Evolutionary conservation across 257 asterid genomes (phyloP), one percentile per base, ranked within the genome.

Genomic region (Fraxinus cuspidata): DNA sequence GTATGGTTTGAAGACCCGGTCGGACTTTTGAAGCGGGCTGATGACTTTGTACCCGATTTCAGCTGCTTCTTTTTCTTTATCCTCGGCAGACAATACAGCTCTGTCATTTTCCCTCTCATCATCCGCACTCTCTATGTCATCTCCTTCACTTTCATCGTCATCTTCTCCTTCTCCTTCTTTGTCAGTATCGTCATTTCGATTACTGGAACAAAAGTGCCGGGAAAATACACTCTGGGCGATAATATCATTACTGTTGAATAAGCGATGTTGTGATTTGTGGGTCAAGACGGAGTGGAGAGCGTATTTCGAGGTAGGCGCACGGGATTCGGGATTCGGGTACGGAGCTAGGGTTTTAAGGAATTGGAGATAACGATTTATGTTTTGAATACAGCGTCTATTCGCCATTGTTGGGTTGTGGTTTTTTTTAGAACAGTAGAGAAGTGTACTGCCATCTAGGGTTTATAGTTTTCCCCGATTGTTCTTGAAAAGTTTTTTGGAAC

Each of bases 41-140:
- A 90, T 72, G 69, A 91, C 97, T 73, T 73, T 83, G 87, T 92
- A 92, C 70, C 98, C 98, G 44, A 92, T 90, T 64, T 92, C 95
- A 35, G 91, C 88, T 60, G 87, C 89, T 70, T 84, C 91, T 16
- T 65, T 44, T 47, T 49, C 77, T 77, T 87, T 83, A 4, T 83
- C 88, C 81, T 82, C 88, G 64, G 81, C 78, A 40, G 90, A 75
- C 71, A 84, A 66, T 63, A 69, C 74, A 21, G 49, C 60, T 47
- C 70, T 51, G 80, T 78, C 80, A 19, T 65, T 42, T 67, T 11
- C 72, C 68, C 74, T 63, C 72, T 74, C 78, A 72, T 67, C 31
- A 7, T 64, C 32, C n/a, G 70, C 79, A 15, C 58, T 76, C 13
- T 72, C 84, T 0, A 79, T 73, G 42, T 65, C 70, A 15, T 47